Percentiles rank a stretch among this genome's conserved stretches.
phyloP scores from a whole-genome alignment of 2,329 filamentous ascomycete genomes.

The Camillea tinctor region DNA sequence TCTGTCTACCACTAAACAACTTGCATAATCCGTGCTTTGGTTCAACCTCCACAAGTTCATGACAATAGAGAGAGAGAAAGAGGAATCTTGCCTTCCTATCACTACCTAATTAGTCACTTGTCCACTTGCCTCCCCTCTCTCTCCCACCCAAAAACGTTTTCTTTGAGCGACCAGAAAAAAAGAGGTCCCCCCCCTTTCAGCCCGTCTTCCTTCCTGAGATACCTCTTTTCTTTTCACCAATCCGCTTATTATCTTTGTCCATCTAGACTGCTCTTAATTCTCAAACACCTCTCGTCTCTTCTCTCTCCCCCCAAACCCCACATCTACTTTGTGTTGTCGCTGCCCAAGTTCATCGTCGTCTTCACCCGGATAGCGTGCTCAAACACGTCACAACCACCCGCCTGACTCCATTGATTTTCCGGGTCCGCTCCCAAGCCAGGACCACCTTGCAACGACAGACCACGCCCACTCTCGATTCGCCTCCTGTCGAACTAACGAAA shows the following conservation, averaged over 20 bases:
- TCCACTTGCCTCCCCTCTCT: not conserved
- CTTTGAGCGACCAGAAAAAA: constrained; percentile 29
- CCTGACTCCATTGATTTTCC: constrained; percentile 28
- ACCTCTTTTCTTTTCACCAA: constrained; percentile 15
- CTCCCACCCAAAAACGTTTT: constrained; percentile 19
- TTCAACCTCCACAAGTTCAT: constrained; percentile 22
- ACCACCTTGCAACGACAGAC: constrained; percentile 23
- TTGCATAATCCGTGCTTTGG: constrained; percentile 26
- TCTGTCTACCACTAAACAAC: constrained; percentile 23
- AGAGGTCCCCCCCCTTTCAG: constrained; percentile 27
- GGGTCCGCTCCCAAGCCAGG: constrained; percentile 29
- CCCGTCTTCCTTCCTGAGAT: constrained; percentile 24
- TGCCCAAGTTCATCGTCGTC: constrained; percentile 15
- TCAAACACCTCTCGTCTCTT: constrained; percentile 10
- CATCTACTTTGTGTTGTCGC: constrained; percentile 10
- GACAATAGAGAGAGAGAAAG: no score
- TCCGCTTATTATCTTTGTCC: constrained; percentile 25
- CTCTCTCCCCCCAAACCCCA: constrained; percentile 16
- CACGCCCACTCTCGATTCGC: constrained; percentile 20
- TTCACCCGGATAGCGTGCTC: constrained; percentile 22
- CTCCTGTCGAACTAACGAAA: constrained; percentile 21
- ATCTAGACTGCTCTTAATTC: constrained; percentile 24
- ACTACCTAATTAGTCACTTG: constrained; percentile 28
- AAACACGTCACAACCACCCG: constrained; percentile 35
- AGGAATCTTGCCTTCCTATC: constrained; percentile 28